Conservation (phyloP, 371 early-diverging fungal species). For the Encephalitozoon hellem region DNA sequence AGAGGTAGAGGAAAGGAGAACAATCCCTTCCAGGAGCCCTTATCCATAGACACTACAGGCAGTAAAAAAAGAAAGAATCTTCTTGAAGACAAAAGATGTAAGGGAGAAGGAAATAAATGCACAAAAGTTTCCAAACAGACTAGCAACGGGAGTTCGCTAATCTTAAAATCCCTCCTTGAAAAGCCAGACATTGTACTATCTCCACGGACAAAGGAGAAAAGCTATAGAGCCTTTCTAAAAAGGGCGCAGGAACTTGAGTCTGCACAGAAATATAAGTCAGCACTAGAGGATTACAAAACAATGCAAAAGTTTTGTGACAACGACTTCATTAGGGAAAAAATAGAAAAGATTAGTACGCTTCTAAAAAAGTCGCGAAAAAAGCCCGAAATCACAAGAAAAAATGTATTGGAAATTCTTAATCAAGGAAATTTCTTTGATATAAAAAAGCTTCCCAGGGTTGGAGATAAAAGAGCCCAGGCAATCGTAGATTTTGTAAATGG, state of each 20-base stretch:
- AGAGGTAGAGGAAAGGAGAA: not conserved
- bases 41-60: not conserved
- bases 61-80: not conserved
- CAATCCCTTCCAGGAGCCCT: not conserved
- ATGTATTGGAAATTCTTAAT: constrained; percentile 62
- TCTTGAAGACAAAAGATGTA: not conserved
- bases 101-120: not conserved
- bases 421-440: constrained; percentile 63
- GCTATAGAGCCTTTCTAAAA: constrained; percentile 36
- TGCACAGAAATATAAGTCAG: constrained; percentile 16
- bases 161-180: constrained; percentile 1
- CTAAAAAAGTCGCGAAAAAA: constrained; percentile 23
- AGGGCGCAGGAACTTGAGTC: constrained; percentile 38
- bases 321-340: constrained; percentile 2
- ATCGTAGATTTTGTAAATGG: constrained; percentile 62
- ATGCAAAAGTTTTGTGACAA: constrained; percentile 32
- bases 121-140: not conserved
- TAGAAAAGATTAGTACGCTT: constrained; percentile 13
- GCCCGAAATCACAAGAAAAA: constrained; percentile 12
- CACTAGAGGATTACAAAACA: constrained; percentile 47
- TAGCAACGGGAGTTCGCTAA: constrained; percentile 16
- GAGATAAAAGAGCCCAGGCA: constrained; percentile 64
- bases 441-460: constrained; percentile 64
- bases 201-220: constrained; percentile 42
- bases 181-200: constrained; percentile 24